phyloP scores from a whole-genome alignment of 192 early-diverging fungal species.

The Coemansia sp. region DNA sequence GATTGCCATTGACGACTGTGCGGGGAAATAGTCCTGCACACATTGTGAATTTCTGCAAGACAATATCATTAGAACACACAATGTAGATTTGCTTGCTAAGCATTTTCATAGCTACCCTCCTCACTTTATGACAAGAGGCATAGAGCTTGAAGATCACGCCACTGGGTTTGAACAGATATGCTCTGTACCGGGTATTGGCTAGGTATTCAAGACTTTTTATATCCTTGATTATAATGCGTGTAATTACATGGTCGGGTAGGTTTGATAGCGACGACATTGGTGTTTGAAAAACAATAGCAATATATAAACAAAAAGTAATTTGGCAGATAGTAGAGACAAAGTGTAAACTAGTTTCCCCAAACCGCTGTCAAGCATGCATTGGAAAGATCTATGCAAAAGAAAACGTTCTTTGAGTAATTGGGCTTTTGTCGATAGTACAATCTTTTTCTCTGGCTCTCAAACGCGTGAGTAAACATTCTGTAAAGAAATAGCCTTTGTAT shows the following conservation, averaged over 20 bases:
- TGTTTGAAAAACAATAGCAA: not conserved
- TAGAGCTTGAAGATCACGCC: not conserved
- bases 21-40: not conserved
- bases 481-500: not conserved
- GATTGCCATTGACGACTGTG: not conserved
- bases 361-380: not conserved
- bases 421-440: not conserved
- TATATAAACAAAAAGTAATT: not conserved
- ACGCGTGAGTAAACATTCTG: not conserved
- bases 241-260: not conserved
- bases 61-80: not conserved
- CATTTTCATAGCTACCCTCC: not conserved
- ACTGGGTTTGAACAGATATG: not conserved
- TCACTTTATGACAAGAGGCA: not conserved
- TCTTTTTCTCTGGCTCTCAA: not conserved
- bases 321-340: not conserved
- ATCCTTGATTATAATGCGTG: not conserved
- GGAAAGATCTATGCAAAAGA: not conserved
- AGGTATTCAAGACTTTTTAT: not conserved
- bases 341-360: not conserved
- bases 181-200: not conserved
- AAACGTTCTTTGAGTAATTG: not conserved
- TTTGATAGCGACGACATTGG: not conserved
- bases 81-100: not conserved
- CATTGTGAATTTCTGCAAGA: not conserved